phyloP scores from a whole-genome alignment of 2,329 filamentous ascomycete genomes.

The Didymella segeticola region DNA sequence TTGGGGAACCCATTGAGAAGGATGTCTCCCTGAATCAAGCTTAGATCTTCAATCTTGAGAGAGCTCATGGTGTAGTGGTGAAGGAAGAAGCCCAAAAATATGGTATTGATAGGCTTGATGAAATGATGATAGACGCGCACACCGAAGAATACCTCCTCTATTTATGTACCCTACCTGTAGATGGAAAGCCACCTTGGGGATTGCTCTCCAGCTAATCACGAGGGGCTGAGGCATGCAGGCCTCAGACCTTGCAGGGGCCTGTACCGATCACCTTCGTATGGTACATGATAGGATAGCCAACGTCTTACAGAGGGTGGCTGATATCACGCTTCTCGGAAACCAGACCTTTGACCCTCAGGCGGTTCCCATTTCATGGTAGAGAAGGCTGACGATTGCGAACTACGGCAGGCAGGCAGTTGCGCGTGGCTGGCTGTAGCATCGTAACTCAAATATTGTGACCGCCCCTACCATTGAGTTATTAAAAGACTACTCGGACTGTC shows the following conservation, averaged over 20 bases:
- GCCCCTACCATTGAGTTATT: not conserved
- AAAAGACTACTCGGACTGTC: not conserved
- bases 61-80: not conserved
- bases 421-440: slow-evolving; percentile 12
- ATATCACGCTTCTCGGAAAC: not conserved
- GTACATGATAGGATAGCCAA: too few relatives aligned
- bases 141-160: not conserved
- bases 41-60: slow-evolving; percentile 8
- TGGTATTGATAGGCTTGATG: too few relatives aligned
- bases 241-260: too few relatives aligned
- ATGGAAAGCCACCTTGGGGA: too few relatives aligned
- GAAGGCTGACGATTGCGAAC: not conserved
- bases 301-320: not conserved
- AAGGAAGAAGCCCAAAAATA: too few relatives aligned
- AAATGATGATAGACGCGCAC: not conserved
- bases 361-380: not conserved
- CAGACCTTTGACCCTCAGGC: not conserved
- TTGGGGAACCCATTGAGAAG: slow-evolving; percentile 16
- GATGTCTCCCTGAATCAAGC: slow-evolving; percentile 13
- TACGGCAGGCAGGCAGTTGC: too few relatives aligned
- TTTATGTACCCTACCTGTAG: not conserved
- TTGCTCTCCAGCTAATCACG: not conserved
- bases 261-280: not conserved
- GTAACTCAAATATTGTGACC: not conserved
- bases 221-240: not conserved